Evolutionary conservation across 1,284 basidiomycete species (phyloP), one percentile per base, ranked within the genome.

Genomic region (Rhodotorula sp.): DNA sequence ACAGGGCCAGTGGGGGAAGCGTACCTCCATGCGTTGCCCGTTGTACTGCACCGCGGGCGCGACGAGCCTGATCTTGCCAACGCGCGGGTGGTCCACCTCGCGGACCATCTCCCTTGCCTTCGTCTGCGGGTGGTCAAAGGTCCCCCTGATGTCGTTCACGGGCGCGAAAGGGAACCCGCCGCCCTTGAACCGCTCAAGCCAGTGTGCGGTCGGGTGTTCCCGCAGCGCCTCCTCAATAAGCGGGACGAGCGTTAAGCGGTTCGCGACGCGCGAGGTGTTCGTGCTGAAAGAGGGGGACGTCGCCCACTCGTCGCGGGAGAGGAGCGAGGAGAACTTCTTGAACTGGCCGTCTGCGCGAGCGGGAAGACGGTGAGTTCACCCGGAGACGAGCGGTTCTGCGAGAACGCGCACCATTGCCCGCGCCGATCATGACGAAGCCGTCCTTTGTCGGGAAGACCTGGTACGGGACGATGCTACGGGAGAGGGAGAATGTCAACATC

Each of bases 371-470:
- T 8, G 19, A 56, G 25, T 7, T 39, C 39, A 39, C 7, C 39
- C 9, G 39, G 39, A 7, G 39, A 9, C 39, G 17, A 8, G 17
- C 10, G 46, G 22, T 21, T 25, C 21, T 12, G 54, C 32, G 17
- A 53, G n/a, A 15, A 27, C 44, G 71, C 82, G 66, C 78, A 90
- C 92, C 89, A 82, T 96, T 97, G 1, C 93, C 94, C 3, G 92
- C 94, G 57, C 93, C 94, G 67, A 97, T 88, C 93, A 97, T 96
- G 71, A 97, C 82, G 80, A 88, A 94, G n/a, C 91, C 90, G 80
- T 94, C 89, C 79, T 88, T 87, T 80, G 93, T 95, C 0, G 90
- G 87, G 81, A 97, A 94, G 13, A 91, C 92, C 81, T 95, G 91
- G 82, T 95, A 96, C 0, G 93, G 93, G 3, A 94, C 93, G 77